Conservation (phyloP, 169 alveolate species). For the Besnoitia besnoiti region DNA sequence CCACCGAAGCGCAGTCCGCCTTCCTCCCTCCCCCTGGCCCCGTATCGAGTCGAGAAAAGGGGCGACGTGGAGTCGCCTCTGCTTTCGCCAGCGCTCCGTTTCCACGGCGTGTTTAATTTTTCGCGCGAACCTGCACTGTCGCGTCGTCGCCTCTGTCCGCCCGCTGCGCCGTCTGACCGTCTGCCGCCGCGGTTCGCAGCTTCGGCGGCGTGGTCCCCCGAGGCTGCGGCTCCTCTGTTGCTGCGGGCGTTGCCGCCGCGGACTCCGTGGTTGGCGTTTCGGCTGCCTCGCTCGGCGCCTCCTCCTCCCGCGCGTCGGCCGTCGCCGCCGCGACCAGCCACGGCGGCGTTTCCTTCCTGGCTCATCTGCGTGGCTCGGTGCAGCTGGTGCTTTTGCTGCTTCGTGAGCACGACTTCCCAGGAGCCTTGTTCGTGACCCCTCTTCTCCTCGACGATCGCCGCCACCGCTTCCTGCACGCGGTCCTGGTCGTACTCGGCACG, state of each 20-base stretch:
- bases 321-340: neutral
- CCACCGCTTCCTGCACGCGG: slow-evolving; percentile 57
- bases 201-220: neutral
- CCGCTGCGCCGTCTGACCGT: neutral
- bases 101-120: too few species aligned
- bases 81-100: too few species aligned
- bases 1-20: too few species aligned
- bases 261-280: slow-evolving; percentile 4
- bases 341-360: neutral
- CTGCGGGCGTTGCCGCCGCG: slow-evolving; percentile 17
- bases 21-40: too few species aligned
- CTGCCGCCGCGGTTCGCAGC: neutral
- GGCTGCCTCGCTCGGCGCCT: neutral
- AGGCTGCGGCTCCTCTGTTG: slow-evolving; percentile 4
- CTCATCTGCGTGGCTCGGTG: neutral
- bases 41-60: too few species aligned
- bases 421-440: slow-evolving; percentile 66
- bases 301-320: neutral
- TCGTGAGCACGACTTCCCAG: slow-evolving; percentile 58
- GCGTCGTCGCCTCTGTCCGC: neutral
- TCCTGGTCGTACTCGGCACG: slow-evolving; percentile 49
- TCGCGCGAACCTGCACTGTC: neutral
- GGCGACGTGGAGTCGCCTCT: too few species aligned
- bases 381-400: slow-evolving; percentile 53
- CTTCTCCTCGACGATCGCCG: slow-evolving; percentile 53